Evolutionary conservation across 257 asterid genomes (phyloP), one percentile per base, ranked within the genome.

Genomic region (Solanum chiquidenum): DNA sequence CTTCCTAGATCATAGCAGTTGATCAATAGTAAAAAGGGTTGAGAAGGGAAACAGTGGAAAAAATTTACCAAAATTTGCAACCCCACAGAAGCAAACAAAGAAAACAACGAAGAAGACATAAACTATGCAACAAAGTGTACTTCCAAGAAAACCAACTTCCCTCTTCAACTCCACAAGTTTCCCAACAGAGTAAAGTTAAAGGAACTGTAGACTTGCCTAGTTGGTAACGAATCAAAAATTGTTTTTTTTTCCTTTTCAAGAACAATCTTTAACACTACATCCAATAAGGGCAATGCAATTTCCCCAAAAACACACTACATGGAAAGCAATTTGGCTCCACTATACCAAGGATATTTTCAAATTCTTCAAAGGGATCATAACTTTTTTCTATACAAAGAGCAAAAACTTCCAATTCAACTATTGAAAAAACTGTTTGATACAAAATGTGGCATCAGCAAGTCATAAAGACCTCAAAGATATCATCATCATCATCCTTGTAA

Each of bases 211-310:
- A 91, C 88, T 88, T 89, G 92, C 87, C 80, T 80, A 90, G 86
- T 84, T 89, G 90, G 90, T 90, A 93, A 93, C 89, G 91, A 91
- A 92, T 89, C 91, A 89, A 91, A 83, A 86, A 34, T 75, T 52
- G 7, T 31, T 75, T 60, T 82, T 71, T 33, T 76, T 88, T 87
- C 90, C 84, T 90, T 75, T 83, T 86, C 74, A 84, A 88, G 87
- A 83, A 88, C 83, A 40, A 66, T 37, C 90, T 69, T 42, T 13
- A 40, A 7, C 83, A 76, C 83, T 86, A 73, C 38, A 72, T 86
- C 33, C 69, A 72, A 42, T 60, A 33, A 71, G 42, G 33, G 58
- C 38, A 86, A 34, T 44, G 38, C 68, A 52, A 86, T 33, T 73
- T 11, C 84, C 82, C 71, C 40, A 11, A 86, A 49, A 38, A 40